Base-by-base conservation (phyloP, 73 alveolate species). In the Paramecium tetraurelia region DNA sequence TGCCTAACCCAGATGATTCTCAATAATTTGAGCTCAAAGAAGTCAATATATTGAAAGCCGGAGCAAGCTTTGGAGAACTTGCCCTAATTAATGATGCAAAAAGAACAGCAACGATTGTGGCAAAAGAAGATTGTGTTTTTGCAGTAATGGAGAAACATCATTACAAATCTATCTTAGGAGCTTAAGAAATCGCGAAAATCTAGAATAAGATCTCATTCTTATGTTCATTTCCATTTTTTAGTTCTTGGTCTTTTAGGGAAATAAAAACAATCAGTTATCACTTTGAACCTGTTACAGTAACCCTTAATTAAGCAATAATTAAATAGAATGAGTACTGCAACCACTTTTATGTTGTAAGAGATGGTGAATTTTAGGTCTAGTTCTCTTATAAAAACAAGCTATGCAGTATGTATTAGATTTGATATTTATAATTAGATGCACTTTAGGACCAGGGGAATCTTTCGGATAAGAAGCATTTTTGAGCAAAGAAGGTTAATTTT, bases 11-110 rank as follows among this genome's bases (percentile, higher is more conserved):
- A 9, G 90, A 80, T 21, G 90, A 80, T 46, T 76, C 90, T 8
- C n/a, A 4, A 16, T 36, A 89, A 58, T 70, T 41, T 71, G 94
- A 89, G 12, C 18, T 70, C 10, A 89, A 89, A 46, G 87, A 89
- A 89, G 94, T 89, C 1, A 89, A 89, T 9, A 53, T 59, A 18
- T 48, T 89, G n/a, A 89, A 31, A 44, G 85, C 68, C 3, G 94
- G 94, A 5, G 80, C 86, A 70, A 89, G 94, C 63, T 89, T 89
- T 89, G 94, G 94, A 59, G 94, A 89, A 40, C 38, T 89, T 1
- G 94, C 94, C 11, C 29, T 89, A 10, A 40, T 89, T 1, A 89
- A 89, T 89, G 94, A 89, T 46, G 92, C 94, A 1, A 89, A 83
- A 87, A 58, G 93, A 89, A 89, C 92, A 10, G 94, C 94, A 7